Percentiles rank a stretch among this genome's conserved stretches.
phyloP scores from a whole-genome alignment of 2,329 filamentous ascomycete genomes.

The Albifimbria verrucaria region DNA sequence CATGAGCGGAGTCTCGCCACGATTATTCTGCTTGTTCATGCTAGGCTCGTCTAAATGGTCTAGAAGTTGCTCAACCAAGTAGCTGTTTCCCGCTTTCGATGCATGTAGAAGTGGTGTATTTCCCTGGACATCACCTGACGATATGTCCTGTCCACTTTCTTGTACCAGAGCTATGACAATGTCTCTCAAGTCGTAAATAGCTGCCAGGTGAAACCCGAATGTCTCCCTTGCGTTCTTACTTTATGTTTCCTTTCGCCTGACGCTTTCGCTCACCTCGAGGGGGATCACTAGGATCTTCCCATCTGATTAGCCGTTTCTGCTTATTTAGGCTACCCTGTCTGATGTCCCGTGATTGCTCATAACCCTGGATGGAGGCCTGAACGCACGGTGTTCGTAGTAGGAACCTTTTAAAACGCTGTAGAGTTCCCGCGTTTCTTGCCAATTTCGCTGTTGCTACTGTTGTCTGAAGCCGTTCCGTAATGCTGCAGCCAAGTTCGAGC shows the following conservation, averaged over 20 bases:
- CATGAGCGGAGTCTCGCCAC: neutral
- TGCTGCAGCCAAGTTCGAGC: neutral
- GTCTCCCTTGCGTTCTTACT: neutral
- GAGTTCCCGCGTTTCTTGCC: neutral
- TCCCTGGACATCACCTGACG: neutral
- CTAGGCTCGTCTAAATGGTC: neutral
- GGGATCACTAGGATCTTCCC: too few relatives aligned
- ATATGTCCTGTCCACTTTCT: neutral
- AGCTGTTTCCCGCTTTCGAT: neutral
- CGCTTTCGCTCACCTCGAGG: neutral
- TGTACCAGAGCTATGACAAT: neutral
- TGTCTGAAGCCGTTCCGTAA: too few relatives aligned
- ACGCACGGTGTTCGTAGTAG: neutral
- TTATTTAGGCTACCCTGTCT: too few relatives aligned
- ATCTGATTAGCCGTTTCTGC: too few relatives aligned
- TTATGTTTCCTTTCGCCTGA: neutral
- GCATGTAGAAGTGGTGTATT: neutral
- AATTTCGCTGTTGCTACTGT: neutral
- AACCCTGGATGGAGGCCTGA: neutral
- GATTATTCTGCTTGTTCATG: neutral
- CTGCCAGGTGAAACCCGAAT: neutral
- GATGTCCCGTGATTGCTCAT: too few relatives aligned
- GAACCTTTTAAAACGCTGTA: neutral
- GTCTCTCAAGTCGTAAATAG: neutral
- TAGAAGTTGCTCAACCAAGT: neutral